phyloP scores from a whole-genome alignment of 768 basidiomycete species.

The Tremella fuciformis region DNA sequence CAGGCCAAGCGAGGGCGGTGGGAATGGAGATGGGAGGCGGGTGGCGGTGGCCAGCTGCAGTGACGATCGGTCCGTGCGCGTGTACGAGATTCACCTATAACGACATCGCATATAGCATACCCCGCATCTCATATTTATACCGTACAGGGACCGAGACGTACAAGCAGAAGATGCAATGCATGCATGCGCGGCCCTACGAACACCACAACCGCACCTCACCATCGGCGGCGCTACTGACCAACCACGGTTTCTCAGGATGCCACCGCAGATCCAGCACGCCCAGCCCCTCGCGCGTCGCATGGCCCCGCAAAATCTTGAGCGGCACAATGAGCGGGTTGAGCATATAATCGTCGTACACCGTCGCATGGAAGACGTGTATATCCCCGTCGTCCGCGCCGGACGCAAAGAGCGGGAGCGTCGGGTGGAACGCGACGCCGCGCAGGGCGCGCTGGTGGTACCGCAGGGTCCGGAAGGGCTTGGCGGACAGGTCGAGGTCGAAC shows the following conservation, averaged over 20 bases:
- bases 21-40: slow-evolving; percentile 1
- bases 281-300: slow-evolving; percentile 75
- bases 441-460: slow-evolving; percentile 92
- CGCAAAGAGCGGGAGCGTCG: slow-evolving; percentile 90
- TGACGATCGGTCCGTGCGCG: slow-evolving; percentile 85
- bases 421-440: slow-evolving; percentile 88
- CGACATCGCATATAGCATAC: no score
- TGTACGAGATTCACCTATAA: slow-evolving; percentile 59
- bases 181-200: slow-evolving; percentile 32
- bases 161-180: no score
- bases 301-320: slow-evolving; percentile 92
- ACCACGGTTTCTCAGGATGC: slow-evolving; percentile 87
- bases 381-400: slow-evolving; percentile 96
- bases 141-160: no score
- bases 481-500: slow-evolving; percentile 96
- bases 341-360: slow-evolving; percentile 92
- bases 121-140: no score
- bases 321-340: slow-evolving; percentile 97
- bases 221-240: slow-evolving; percentile 88
- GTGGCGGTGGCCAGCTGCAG: slow-evolving; percentile 78
- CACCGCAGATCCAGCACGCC: slow-evolving; percentile 89
- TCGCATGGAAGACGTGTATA: slow-evolving; percentile 93
- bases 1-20: slow-evolving; percentile 56
- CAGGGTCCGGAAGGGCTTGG: slow-evolving; percentile 94
- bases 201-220: slow-evolving; percentile 80